Evolutionary conservation across 1,284 basidiomycete species (phyloP), one percentile per base, ranked within the genome.

Genomic region (Sparassis latifolia): DNA sequence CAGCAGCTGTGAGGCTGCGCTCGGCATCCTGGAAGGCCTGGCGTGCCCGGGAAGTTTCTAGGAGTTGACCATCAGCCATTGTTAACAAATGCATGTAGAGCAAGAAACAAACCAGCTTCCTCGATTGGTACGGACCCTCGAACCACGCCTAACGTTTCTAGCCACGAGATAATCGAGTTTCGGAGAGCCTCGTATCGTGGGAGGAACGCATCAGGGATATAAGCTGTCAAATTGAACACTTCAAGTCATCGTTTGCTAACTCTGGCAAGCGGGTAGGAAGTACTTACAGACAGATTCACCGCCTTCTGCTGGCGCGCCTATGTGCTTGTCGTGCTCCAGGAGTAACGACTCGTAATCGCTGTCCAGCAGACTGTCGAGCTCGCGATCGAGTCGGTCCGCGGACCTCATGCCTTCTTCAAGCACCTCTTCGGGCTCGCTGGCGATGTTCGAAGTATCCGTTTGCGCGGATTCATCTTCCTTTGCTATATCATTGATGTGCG

Each of bases 151-250:
- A 92, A 58, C 7, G 72, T 76, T 51, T 79, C 71, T 45, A 97
- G 71, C 76, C 79, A 79, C 5, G 80, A 78, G 37, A 89, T 64
- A 3, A 94, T 51, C 1, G 73, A 69, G 51, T 86, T 78, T 27
- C 86, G 84, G 56, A 89, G 65, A 9, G 77, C 71, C 57, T 93
- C 82, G 69, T 89, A 97, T 52, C 80, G 76, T 0, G 91, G 89
- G 42, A 89, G 67, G 10, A 94, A 58, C 2, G 80, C 73, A 52
- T 97, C 93, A 2, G 96, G 97, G 37, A 99, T 75, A 69, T 97
- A 97, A 31, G 88, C 80, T 44, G 86, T 76, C 32, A 95, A 61
- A 52, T 92, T 80, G 70, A 89, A 91, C 44, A 96, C 92, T 94
- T 64, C 10, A 30, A 31, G 32, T 41, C 42, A 37, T 44, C 31